phyloP scores from a whole-genome alignment of 2,329 filamentous ascomycete species.

The Fusarium zealandicum region DNA sequence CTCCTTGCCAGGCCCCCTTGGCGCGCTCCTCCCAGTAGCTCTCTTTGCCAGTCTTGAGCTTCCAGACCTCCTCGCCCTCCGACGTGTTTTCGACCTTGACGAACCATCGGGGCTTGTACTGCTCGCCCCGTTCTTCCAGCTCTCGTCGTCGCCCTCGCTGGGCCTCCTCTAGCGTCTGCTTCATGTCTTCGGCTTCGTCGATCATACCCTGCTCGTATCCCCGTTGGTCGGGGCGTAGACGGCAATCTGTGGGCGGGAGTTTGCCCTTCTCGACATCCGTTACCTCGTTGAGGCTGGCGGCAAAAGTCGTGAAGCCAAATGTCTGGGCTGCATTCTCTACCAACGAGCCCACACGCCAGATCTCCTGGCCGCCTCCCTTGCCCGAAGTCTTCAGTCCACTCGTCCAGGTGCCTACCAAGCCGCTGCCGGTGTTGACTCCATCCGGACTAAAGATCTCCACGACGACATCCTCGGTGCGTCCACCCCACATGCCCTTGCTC shows the following conservation, averaged over 20 bases:
- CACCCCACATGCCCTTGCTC: conserved; percentile 95
- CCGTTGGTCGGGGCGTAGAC: conserved; percentile 86
- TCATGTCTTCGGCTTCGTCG: conserved; percentile 83
- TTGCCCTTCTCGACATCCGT: conserved; percentile 78
- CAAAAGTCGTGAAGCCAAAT: conserved; percentile 89
- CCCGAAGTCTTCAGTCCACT: conserved; percentile 71
- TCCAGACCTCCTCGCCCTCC: conserved; percentile 74
- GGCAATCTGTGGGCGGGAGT: conserved; percentile 81
- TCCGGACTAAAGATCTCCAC: conserved; percentile 75
- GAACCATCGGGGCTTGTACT: conserved; percentile 85
- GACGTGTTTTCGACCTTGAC: conserved; percentile 67
- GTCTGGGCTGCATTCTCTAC: conserved; percentile 80
- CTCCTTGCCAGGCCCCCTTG: conserved; percentile 69
- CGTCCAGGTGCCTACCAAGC: conserved; percentile 87
- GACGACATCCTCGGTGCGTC: conserved; percentile 86
- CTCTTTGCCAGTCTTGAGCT: conserved; percentile 80
- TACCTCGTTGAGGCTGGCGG: conserved; percentile 85
- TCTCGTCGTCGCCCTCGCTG: conserved; percentile 78
- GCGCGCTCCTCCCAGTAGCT: conserved; percentile 92
- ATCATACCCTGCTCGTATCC: conserved; percentile 82
- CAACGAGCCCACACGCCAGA: conserved; percentile 81
- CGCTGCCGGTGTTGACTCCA: conserved; percentile 70
- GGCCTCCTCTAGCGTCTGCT: conserved; percentile 83
- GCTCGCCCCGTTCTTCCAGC: conserved; percentile 76
- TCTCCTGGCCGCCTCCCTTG: conserved; percentile 65